Evolutionary conservation across 1,284 basidiomycete genomes (phyloP).

Genomic region (Ceratobasidium sp.): DNA sequence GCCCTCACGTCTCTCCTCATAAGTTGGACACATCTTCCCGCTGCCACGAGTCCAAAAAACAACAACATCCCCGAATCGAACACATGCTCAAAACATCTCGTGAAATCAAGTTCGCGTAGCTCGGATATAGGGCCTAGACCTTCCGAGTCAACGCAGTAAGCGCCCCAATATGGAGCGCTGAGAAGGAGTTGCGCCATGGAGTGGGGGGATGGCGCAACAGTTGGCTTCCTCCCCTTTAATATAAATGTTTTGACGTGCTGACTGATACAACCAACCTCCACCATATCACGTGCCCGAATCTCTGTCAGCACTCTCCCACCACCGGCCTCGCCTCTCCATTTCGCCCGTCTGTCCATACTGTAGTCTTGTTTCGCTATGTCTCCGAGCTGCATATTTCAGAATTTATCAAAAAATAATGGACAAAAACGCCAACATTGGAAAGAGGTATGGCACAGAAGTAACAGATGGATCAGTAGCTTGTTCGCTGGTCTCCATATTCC

Average conservation of each 20-base stretch:
- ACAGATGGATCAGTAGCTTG: no score
- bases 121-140: constrained; percentile 76
- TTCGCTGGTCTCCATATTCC: no score
- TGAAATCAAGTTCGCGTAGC: constrained; percentile 79
- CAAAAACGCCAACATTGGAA: no score
- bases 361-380: no score
- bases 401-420: no score
- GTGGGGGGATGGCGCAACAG: constrained; percentile 35
- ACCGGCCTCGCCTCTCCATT: no score
- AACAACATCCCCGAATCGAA: constrained; percentile 69
- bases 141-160: constrained; percentile 57
- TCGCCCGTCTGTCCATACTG: no score
- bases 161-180: neutral
- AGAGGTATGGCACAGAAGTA: no score
- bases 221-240: neutral
- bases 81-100: constrained; percentile 88
- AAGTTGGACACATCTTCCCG: constrained; percentile 59
- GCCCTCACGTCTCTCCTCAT: constrained; percentile 51
- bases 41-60: constrained; percentile 63
- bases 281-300: no score
- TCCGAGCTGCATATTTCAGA: no score
- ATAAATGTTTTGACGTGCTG: neutral
- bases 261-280: neutral
- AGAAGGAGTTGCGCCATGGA: constrained; percentile 44
- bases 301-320: no score